Percentiles rank a stretch among this genome's conserved stretches.
phyloP scores from a whole-genome alignment of 208 protist species.

The Naegleria fowleri region DNA sequence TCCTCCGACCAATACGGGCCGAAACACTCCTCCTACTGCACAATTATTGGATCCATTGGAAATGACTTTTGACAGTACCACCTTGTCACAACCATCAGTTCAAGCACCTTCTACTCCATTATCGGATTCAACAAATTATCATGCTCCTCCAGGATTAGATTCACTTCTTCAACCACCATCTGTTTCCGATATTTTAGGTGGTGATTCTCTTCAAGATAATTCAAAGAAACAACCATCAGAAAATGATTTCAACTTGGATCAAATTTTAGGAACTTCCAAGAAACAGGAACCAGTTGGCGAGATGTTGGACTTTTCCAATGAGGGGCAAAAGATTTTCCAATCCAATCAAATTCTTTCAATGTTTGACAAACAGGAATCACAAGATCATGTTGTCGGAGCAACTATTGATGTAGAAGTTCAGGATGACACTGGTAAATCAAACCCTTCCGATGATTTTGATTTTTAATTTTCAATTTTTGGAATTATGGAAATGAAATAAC shows the following conservation, averaged over 20 bases:
- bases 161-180: not conserved
- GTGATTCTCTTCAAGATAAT: not conserved
- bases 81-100: not conserved
- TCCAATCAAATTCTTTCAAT: slow-evolving; percentile 1
- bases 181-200: not conserved
- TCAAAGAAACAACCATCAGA: not conserved
- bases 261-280: not conserved
- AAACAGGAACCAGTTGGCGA: not conserved
- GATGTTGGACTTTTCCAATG: not conserved
- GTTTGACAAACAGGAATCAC: not conserved
- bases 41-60: not conserved
- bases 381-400: not conserved
- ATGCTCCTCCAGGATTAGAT: not conserved
- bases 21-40: not conserved
- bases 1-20: not conserved
- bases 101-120: not conserved
- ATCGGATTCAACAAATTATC: not conserved
- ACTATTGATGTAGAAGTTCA: not conserved
- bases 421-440: not conserved
- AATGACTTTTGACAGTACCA: not conserved
- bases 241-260: not conserved
- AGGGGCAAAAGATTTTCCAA: not conserved
- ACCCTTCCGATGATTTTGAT: not conserved
- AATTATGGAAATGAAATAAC: too few species aligned
- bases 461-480: not conserved